These are phyloP conservation scores for Xanthoceras sorbifolium DNA, from an alignment of 345 rosid species.

Conservation along the genomic window DNA sequence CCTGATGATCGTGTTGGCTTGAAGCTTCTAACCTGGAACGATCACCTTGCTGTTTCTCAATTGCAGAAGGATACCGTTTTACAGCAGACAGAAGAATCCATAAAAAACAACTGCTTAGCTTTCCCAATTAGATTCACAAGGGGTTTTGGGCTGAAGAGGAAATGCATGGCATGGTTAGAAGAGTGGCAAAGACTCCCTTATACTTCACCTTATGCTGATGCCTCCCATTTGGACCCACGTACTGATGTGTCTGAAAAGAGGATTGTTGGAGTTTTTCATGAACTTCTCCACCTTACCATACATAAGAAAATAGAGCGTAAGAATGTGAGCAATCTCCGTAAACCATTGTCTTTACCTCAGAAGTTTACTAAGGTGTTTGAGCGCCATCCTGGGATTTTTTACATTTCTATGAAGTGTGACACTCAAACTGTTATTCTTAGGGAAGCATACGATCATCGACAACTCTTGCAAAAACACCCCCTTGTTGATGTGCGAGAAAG, in stretches of 20 bases:
- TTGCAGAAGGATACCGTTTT: constrained; percentile 42
- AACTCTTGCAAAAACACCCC: constrained; percentile 59
- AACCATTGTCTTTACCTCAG: constrained; percentile 66
- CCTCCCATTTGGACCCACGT: constrained; percentile 81
- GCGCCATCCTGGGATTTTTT: constrained; percentile 85
- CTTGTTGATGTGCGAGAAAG: constrained; percentile 51
- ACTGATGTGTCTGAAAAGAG: constrained; percentile 87
- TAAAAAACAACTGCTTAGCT: constrained; percentile 35
- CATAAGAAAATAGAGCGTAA: constrained; percentile 72
- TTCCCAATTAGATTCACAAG: constrained; percentile 77
- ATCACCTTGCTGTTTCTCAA: constrained; percentile 57
- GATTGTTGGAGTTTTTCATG: constrained; percentile 82
- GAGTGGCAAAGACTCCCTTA: constrained; percentile 87
- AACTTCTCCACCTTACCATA: constrained; percentile 77
- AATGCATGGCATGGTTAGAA: constrained; percentile 74
- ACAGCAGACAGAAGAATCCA: constrained; percentile 33
- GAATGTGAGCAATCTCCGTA: constrained; percentile 76
- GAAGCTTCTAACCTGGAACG: constrained; percentile 58
- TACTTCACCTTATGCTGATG: constrained; percentile 64
- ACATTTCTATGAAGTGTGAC: constrained; percentile 62
- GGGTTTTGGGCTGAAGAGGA: constrained; percentile 81
- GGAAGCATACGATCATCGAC: constrained; percentile 63
- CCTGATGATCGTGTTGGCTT: constrained; percentile 61
- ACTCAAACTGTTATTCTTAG: constrained; percentile 79
- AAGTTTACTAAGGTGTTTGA: constrained; percentile 88